phyloP scores from a whole-genome alignment of 1,284 basidiomycete species.

The Gomphus sp. region DNA sequence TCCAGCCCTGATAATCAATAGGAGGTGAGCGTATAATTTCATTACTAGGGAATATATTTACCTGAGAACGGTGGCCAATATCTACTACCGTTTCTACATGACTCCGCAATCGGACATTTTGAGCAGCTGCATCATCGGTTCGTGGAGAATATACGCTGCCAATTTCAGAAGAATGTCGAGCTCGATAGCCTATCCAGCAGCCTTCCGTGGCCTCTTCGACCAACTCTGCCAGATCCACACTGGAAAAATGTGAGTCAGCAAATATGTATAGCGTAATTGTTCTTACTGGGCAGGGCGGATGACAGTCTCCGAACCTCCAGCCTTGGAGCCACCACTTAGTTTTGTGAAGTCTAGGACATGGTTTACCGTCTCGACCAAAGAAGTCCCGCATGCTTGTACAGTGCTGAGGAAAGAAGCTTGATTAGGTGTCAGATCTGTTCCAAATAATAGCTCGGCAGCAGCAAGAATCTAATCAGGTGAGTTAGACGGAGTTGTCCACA shows the following conservation, averaged over 20 bases:
- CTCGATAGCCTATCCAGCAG: constrained; percentile 90
- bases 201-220: constrained; percentile 95
- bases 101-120: constrained; percentile 20
- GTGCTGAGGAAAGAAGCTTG: constrained; percentile 87
- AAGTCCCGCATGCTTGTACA: constrained; percentile 80
- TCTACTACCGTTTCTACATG: constrained; percentile 85
- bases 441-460: constrained; percentile 80
- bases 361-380: constrained; percentile 84
- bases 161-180: constrained; percentile 73
- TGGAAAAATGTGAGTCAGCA: constrained; percentile 20
- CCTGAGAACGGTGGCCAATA: constrained; percentile 63
- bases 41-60: constrained; percentile 23
- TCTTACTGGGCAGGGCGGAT: constrained; percentile 60
- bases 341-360: constrained; percentile 97
- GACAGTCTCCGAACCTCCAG: constrained; percentile 64
- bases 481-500: neutral
- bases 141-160: constrained; percentile 90
- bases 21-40: neutral
- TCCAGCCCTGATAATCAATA: constrained; percentile 62
- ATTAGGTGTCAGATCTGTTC: constrained; percentile 72
- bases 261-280: neutral
- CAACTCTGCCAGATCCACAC: constrained; percentile 80
- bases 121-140: constrained; percentile 35
- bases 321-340: constrained; percentile 79
- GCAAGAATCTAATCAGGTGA: constrained; percentile 59